Base-by-base conservation (phyloP, 108 stramenopile genomes). In the Seminavis robusta region DNA sequence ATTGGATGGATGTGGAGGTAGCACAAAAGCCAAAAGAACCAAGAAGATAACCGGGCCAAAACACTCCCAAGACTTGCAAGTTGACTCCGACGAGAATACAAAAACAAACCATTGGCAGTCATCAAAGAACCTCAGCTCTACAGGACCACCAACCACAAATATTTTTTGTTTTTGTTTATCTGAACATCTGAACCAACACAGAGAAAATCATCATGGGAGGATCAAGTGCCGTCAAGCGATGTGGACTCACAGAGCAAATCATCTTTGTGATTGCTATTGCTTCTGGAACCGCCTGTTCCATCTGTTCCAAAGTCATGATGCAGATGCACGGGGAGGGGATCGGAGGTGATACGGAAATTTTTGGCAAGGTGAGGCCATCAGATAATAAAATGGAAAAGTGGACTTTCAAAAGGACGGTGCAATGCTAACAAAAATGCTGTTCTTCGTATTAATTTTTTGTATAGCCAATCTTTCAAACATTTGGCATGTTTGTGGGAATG, bases 401-500 rank as follows among this genome's bases (percentile, higher is more conserved):
- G 10, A 36, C 13, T 36, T 8, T 36, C 10, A 36, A 13, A 36
- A 8, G 8, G 34, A 13, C 10, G 34, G 33, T n/a, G 50, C 16
- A 6, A 29, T 26, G 13, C 26, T 23, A 10, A 10, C 11, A 13
- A 47, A 27, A 10, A 13, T 10, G 10, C 24, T 8, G 13, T 10
- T 23, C 10, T 11, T 27, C 6, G 33, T 32, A 56, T 31, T 36
- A 36, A 36, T 13, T 13, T 36, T 13, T 8, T 36, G 10, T 36
- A 36, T 13, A 13, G 17, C 41, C 55, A 43, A 42, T 90, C 2
- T 84, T 86, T 56, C 83, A 82, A 56, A 92, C 94, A 1, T 88
- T 90, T 56, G 90, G 90, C 16, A 95, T 95, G 94, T 95, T 95
- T 58, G 59, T 95, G n/a, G 94, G 90, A 20, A 95, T 92, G 90